Percentiles rank a stretch among this genome's conserved stretches.
These are phyloP conservation scores for Rostrohypoxylon terebratum DNA, from an alignment of 495 filamentous ascomycete genomes.

Conservation along the genomic window DNA sequence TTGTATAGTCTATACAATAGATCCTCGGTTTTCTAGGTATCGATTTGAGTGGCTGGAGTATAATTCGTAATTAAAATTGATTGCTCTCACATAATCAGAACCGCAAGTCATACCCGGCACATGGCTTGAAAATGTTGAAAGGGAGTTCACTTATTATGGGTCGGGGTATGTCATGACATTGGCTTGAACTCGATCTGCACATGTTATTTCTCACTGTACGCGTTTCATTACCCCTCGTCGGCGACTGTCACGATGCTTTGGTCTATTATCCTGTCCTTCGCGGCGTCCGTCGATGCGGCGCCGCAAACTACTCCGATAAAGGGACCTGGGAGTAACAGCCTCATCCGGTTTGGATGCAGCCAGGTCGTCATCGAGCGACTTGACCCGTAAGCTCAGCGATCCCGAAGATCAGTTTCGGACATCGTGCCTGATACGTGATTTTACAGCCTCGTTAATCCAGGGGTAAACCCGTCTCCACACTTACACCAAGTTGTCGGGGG, in stretches of 20 bases:
- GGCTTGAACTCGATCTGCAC: neutral
- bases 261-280: slow-evolving; percentile 24
- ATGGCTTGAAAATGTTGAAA: neutral
- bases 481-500: slow-evolving; percentile 44
- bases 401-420: neutral
- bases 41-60: neutral
- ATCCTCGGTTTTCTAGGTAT: neutral
- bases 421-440: slow-evolving; percentile 12
- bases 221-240: neutral
- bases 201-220: neutral
- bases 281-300: slow-evolving; percentile 23
- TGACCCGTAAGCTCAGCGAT: slow-evolving; percentile 34
- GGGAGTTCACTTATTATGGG: slow-evolving; percentile 8
- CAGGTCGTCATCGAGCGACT: slow-evolving; percentile 47
- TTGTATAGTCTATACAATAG: neutral
- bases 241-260: slow-evolving; percentile 30
- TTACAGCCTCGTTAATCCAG: slow-evolving; percentile 42
- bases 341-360: slow-evolving; percentile 44
- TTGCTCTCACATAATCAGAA: slow-evolving; percentile 14
- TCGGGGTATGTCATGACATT: neutral
- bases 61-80: slow-evolving; percentile 32
- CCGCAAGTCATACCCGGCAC: slow-evolving; percentile 22
- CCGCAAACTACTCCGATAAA: slow-evolving; percentile 42
- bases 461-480: slow-evolving; percentile 44
- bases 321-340: slow-evolving; percentile 39